Evolutionary conservation across 768 basidiomycete genomes (phyloP).

Genomic region (Pulveroboletus sp.): DNA sequence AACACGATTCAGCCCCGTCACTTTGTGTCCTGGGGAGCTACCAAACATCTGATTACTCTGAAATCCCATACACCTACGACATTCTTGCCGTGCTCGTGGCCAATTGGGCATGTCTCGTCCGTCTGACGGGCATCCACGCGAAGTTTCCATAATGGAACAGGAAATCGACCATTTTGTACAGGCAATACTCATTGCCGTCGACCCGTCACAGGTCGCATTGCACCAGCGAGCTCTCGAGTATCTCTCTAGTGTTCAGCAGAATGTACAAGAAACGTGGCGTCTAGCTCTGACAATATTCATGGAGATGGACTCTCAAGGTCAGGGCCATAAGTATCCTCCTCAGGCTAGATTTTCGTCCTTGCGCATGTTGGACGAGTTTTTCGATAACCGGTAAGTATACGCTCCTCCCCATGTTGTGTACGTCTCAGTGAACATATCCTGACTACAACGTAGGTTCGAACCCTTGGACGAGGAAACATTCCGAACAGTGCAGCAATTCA

Average conservation of each 20-base stretch:
- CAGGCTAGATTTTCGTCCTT: conserved; percentile 79
- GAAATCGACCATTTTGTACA: conserved; percentile 73
- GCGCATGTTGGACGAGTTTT: conserved; percentile 74
- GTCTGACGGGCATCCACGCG: conserved; percentile 11
- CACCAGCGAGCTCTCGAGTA: conserved; percentile 88
- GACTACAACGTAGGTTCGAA: conserved; percentile 45
- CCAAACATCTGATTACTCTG: conserved; percentile 2
- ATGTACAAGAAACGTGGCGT: conserved; percentile 73
- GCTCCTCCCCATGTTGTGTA: not conserved
- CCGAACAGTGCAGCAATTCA: conserved; percentile 65
- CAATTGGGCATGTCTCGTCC: conserved; percentile 18
- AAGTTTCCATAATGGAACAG: conserved; percentile 52
- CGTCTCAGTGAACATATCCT: conserved; percentile 1
- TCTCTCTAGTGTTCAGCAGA: conserved; percentile 71
- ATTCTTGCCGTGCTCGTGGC: conserved; percentile 6
- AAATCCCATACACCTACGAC: not conserved
- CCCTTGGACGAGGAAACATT: conserved; percentile 67
- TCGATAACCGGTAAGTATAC: conserved; percentile 70
- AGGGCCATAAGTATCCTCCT: conserved; percentile 54
- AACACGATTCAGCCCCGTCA: not conserved
- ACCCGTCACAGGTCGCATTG: conserved; percentile 62
- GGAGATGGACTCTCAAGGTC: conserved; percentile 53
- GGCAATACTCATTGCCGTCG: conserved; percentile 85
- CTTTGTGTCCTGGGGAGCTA: not conserved
- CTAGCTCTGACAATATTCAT: conserved; percentile 74